A percentile compares a stretch with the other conserved stretches of the same genome.
Evolutionary conservation across 2,329 filamentous ascomycete genomes (phyloP).

Genomic region (Byssothecium circinans): DNA sequence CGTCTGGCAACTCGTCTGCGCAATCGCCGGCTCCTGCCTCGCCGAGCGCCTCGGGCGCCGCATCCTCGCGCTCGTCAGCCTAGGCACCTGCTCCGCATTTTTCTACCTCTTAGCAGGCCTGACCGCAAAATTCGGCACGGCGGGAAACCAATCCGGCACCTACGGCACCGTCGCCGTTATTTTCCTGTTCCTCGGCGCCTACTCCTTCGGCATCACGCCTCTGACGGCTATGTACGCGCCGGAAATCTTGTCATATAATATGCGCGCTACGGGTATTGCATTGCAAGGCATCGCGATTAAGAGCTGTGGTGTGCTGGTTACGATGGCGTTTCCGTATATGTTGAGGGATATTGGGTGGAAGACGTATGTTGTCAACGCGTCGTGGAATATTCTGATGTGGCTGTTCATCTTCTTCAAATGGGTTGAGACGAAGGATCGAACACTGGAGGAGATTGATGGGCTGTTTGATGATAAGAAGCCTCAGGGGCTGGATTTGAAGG

Average conservation of each 20-base stretch:
- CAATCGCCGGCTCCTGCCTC: slow-evolving; percentile 36
- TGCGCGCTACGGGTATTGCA: slow-evolving; percentile 2
- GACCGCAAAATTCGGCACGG: slow-evolving; percentile 30
- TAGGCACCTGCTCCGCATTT: slow-evolving; percentile 3
- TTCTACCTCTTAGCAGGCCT: slow-evolving; percentile 15
- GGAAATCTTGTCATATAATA: slow-evolving; percentile 3
- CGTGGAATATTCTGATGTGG: slow-evolving; percentile 47
- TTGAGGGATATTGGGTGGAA: slow-evolving; percentile 6
- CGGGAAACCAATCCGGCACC: slow-evolving; percentile 41
- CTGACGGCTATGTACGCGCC: slow-evolving; percentile 7
- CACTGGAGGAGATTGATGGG: slow-evolving; percentile 14
- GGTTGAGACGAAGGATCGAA: slow-evolving; percentile 14
- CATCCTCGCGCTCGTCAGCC: slow-evolving; percentile 2
- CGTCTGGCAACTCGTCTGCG: slow-evolving; percentile 12
- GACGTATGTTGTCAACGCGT: slow-evolving; percentile 48
- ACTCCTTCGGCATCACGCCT: slow-evolving; percentile 7
- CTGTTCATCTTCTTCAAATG: slow-evolving; percentile 41
- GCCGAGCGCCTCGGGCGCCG: slow-evolving; percentile 36
- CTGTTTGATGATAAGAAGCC: slow-evolving; percentile 14
- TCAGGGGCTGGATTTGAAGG: no score
- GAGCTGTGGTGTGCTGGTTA: slow-evolving; percentile 1
- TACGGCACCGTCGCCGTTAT: slow-evolving; percentile 26
- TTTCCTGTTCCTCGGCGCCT: slow-evolving; percentile 8
- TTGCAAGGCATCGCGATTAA: not conserved
- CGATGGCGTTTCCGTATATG: not conserved